These are phyloP conservation scores for Cercospora sp. DNA, from an alignment of 2,329 filamentous ascomycete species.

Conservation along the genomic window DNA sequence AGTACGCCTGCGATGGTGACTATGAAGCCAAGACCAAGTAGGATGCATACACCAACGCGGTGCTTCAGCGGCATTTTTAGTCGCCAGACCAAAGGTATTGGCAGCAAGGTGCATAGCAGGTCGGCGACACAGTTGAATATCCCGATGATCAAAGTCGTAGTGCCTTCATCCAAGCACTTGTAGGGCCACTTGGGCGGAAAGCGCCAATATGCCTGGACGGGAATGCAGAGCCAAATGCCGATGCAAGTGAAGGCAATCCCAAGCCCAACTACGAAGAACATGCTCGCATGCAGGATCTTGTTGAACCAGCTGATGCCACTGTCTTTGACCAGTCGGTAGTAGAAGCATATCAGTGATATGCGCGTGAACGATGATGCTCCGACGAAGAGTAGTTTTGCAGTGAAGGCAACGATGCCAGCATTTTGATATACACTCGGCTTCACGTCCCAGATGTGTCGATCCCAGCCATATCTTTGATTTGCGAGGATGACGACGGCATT, in stretches of 20 bases:
- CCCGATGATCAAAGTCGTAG: slow-evolving; percentile 42
- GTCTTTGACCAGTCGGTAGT: slow-evolving; percentile 48
- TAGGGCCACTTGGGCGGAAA: slow-evolving; percentile 37
- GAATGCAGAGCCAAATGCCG: slow-evolving; percentile 44
- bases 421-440: slow-evolving; percentile 24
- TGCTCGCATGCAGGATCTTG: slow-evolving; percentile 44
- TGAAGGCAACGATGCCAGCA: slow-evolving; percentile 45
- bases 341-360: slow-evolving; percentile 49
- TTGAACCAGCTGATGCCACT: slow-evolving; percentile 44
- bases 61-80: slow-evolving; percentile 47
- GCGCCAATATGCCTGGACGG: slow-evolving; percentile 45
- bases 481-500: slow-evolving; percentile 46
- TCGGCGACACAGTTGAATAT: slow-evolving; percentile 49
- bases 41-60: slow-evolving; percentile 42
- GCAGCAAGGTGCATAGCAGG: slow-evolving; percentile 45
- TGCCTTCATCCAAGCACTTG: slow-evolving; percentile 47
- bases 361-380: slow-evolving; percentile 47
- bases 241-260: slow-evolving; percentile 43
- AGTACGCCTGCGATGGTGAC: slow-evolving; percentile 47
- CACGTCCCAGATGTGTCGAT: slow-evolving; percentile 28
- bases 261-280: slow-evolving; percentile 42
- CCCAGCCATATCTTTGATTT: slow-evolving; percentile 46
- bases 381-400: slow-evolving; percentile 47
- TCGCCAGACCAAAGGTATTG: slow-evolving; percentile 47
- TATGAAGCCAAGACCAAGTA: slow-evolving; percentile 46